phyloP scores from a whole-genome alignment of 75 land plant genomes.

The Cryptomeria japonica region DNA sequence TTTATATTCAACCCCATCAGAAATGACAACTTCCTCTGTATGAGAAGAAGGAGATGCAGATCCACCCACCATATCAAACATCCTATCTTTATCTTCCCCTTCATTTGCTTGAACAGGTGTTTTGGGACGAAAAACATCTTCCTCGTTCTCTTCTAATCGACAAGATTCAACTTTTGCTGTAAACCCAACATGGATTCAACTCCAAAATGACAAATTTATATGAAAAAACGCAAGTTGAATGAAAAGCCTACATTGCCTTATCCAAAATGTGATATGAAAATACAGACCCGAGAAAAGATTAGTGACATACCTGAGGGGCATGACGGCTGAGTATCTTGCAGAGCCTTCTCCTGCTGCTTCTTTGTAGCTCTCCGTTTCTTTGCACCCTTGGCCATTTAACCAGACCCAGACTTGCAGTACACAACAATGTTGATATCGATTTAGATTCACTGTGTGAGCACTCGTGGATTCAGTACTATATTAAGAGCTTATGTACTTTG shows the following conservation, averaged over 20 bases:
- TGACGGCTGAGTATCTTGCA: not conserved
- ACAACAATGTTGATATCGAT: not conserved
- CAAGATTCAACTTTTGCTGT: not conserved
- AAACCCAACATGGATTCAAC: not conserved
- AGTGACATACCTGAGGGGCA: not conserved
- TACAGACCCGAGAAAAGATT: not conserved
- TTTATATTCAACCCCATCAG: not conserved
- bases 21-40: not conserved
- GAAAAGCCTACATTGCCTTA: not conserved
- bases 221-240: not conserved
- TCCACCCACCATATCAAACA: not conserved
- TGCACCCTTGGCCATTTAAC: not conserved
- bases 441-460: not conserved
- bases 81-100: not conserved
- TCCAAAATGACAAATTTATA: not conserved
- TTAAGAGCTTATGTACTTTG: not conserved
- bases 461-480: too few relatives aligned
- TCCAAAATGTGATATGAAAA: not conserved
- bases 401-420: not conserved
- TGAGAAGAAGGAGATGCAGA: not conserved
- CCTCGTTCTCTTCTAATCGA: not conserved
- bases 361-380: not conserved
- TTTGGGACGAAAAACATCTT: constrained; percentile 2
- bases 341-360: constrained; percentile 2
- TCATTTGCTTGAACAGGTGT: constrained; percentile 6